Conservation (phyloP, 2,329 filamentous ascomycete species). For the Paecilomyces formosus region DNA sequence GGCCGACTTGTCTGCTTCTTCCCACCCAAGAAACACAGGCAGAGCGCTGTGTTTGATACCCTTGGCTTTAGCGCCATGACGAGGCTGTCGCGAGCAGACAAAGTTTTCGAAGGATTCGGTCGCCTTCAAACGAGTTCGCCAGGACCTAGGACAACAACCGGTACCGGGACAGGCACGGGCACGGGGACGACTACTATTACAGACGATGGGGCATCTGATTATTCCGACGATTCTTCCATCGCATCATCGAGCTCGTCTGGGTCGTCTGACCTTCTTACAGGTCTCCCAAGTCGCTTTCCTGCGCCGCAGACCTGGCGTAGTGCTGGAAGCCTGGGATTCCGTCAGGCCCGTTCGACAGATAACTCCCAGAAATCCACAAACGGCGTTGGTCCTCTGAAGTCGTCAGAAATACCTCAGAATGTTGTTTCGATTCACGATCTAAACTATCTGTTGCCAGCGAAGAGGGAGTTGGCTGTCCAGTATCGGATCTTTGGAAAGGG, state of each 20-base stretch:
- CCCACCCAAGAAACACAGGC: constrained; percentile 44
- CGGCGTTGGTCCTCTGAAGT: constrained; percentile 46
- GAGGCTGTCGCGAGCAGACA: constrained; percentile 40
- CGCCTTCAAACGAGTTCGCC: constrained; percentile 48
- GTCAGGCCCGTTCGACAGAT: constrained; percentile 45
- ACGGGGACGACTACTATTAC: constrained; percentile 30
- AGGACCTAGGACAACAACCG: constrained; percentile 38
- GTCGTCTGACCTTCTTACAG: constrained; percentile 36
- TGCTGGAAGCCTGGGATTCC: constrained; percentile 44
- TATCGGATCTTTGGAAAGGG: constrained; percentile 82
- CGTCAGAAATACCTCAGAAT: constrained; percentile 51
- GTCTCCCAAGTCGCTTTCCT: constrained; percentile 41
- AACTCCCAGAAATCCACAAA: constrained; percentile 47
- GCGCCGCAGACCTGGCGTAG: constrained; percentile 47
- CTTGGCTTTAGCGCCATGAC: constrained; percentile 43
- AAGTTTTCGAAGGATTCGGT: constrained; percentile 58
- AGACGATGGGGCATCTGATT: constrained; percentile 38
- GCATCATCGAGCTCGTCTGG: constrained; percentile 50
- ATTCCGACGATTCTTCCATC: constrained; percentile 48
- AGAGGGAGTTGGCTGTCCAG: constrained; percentile 64
- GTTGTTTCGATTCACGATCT: constrained; percentile 67
- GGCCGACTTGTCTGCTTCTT: constrained; percentile 54
- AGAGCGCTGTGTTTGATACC: constrained; percentile 42
- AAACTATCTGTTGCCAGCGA: constrained; percentile 66
- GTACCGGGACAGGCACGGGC: constrained; percentile 35